Evolutionary conservation across 768 basidiomycete genomes (phyloP).

Genomic region (Naganishia antarctica): DNA sequence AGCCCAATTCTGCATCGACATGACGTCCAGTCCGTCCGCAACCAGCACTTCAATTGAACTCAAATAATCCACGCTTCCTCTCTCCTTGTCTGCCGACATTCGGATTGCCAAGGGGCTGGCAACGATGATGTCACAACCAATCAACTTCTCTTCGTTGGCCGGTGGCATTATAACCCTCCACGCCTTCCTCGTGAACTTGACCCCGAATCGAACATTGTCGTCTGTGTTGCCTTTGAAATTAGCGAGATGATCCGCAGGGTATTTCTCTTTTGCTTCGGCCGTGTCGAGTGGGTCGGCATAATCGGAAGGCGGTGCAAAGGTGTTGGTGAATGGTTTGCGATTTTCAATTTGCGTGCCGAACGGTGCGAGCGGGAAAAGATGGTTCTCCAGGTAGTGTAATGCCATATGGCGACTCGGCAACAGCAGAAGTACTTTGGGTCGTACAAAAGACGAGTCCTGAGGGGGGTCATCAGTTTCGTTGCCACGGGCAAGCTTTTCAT

Average conservation of each 20-base stretch:
- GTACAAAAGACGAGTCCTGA: conserved; percentile 96
- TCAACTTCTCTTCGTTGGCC: conserved; percentile 60
- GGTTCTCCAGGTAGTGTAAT: conserved; percentile 70
- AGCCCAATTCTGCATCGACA: conserved; percentile 99
- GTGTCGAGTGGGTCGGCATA: conserved; percentile 67
- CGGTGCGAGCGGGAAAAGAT: conserved; percentile 67
- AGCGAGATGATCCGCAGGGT: conserved; percentile 82
- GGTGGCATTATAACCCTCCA: conserved; percentile 53
- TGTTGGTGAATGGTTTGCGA: conserved; percentile 68
- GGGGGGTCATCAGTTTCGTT: conserved; percentile 51
- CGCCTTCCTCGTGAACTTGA: conserved; percentile 87
- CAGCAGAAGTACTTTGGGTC: conserved; percentile 85
- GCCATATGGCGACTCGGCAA: conserved; percentile 90
- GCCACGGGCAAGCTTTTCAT: conserved; percentile 79
- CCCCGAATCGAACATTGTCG: conserved; percentile 84
- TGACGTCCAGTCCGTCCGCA: conserved; percentile 86
- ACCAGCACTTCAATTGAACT: conserved; percentile 86
- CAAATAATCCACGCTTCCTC: conserved; percentile 80
- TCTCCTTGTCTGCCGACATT: conserved; percentile 85
- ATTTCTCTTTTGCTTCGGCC: conserved; percentile 54
- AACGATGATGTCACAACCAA: conserved; percentile 80
- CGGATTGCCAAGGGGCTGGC: conserved; percentile 89
- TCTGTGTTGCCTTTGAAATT: conserved; percentile 96
- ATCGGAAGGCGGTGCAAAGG: conserved; percentile 76
- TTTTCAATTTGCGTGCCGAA: conserved; percentile 80